phyloP scores from a whole-genome alignment of 1,284 basidiomycete species.

The Naganishia liquefaciens region DNA sequence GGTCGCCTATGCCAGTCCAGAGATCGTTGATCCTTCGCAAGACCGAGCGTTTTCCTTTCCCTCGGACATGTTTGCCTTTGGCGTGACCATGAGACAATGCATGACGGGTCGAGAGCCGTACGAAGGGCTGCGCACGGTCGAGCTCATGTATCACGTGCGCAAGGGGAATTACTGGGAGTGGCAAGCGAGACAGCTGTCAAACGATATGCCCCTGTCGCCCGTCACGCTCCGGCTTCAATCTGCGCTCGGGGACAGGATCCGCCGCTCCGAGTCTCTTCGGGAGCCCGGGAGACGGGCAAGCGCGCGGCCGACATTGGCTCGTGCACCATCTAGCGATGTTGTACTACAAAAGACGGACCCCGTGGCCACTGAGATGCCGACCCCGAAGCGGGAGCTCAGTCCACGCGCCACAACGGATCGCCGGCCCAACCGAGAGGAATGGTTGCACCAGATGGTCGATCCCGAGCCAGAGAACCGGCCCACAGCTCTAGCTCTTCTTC shows the following conservation, averaged over 20 bases:
- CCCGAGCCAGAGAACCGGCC: conserved; percentile 40
- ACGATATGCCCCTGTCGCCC: neutral
- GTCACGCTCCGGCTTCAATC: neutral
- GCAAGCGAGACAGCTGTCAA: conserved; percentile 51
- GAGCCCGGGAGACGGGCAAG: conserved; percentile 1
- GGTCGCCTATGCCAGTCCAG: conserved; percentile 57
- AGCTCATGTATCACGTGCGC: conserved; percentile 56
- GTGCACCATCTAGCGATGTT: conserved; percentile 19
- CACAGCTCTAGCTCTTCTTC: conserved; percentile 41
- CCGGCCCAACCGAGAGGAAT: conserved; percentile 38
- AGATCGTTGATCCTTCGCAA: conserved; percentile 49
- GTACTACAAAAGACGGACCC: neutral
- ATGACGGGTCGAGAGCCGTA: conserved; percentile 57
- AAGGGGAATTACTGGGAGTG: conserved; percentile 56
- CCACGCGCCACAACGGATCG: conserved; percentile 29
- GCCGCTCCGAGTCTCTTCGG: conserved; percentile 25
- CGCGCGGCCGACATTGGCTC: conserved; percentile 4
- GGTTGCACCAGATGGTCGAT: conserved; percentile 46
- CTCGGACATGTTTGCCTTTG: conserved; percentile 58
- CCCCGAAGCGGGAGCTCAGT: neutral
- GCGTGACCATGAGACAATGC: conserved; percentile 56
- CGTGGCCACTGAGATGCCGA: neutral
- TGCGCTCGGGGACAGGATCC: neutral
- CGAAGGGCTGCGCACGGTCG: conserved; percentile 50
- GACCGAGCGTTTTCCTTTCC: conserved; percentile 54